Evolutionary conservation across 306 rosid species (phyloP), one percentile per base, ranked within the genome.

Genomic region (Malus sylvestris): DNA sequence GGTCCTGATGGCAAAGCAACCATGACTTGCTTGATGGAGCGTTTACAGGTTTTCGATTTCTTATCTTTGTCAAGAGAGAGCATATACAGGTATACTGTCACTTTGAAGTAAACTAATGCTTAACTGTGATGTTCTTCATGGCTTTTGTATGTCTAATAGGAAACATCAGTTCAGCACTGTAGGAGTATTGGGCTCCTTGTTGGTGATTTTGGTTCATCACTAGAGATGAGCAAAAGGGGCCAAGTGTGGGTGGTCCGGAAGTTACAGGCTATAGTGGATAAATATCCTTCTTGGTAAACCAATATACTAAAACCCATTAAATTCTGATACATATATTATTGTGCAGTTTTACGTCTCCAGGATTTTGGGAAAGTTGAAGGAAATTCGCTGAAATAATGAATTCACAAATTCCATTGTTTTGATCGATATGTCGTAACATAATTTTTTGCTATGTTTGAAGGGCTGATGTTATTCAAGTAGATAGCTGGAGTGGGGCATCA

Each of bases 401-500:
- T 46, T 46, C 15, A 10, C 5, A 20, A 55, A 8, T 55, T 20
- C 10, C n/a, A 20, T 55, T 7, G 40, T 55, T 55, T 19, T 10
- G 61, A 55, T 55, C 3, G 20, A 8, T 20, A 18, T 55, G 22
- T 8, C 4, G 25, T 8, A 55, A 55, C 9, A 14, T 55, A 55
- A 6, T 19, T 55, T 55, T 55, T 5, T 16, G 14, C 8, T 12
- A 10, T 27, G 7, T 33, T 69, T 58, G 32, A 20, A 83, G 81
- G 87, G 40, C 40, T 35, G 40, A 35, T 35, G 40, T 35, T 35
- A 71, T 83, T 68, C 78, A 85, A 76, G 80, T 72, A 25, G 92
- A 93, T 79, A 93, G 96, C 45, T 86, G 94, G 89, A 86, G 78
- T 63, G 80, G 90, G 78, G 83, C 76, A 70, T 90, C 93, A 6